Evolutionary conservation across 352 stramenopile species (phyloP).

Genomic region (Achlya hypogyna): DNA sequence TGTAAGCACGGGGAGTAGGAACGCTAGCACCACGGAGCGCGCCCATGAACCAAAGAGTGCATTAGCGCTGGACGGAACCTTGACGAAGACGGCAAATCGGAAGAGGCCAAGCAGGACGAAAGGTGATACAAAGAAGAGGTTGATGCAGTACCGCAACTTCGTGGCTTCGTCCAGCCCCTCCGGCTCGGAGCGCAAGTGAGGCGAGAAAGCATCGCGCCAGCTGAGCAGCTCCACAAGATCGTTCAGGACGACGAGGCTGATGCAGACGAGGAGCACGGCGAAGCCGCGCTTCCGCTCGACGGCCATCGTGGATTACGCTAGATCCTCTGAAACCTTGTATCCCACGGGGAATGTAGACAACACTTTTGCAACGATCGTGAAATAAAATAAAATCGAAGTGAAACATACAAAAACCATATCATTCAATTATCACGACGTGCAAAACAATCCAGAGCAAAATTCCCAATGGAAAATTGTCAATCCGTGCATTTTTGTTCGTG

Average conservation of each 20-base stretch:
- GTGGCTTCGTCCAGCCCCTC: background rate
- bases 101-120: background rate
- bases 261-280: background rate
- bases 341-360: background rate
- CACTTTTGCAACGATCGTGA: no score
- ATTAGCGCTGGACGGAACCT: background rate
- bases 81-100: background rate
- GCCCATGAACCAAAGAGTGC: background rate
- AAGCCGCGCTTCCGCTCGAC: background rate
- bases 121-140: background rate
- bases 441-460: no score
- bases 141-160: background rate
- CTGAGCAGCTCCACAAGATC: background rate
- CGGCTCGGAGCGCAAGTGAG: background rate
- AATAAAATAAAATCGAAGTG: no score
- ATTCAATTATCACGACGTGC: no score
- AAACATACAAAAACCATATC: no score
- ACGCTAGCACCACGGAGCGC: background rate
- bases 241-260: background rate
- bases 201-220: background rate
- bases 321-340: background rate
- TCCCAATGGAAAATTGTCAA: no score
- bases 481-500: no score
- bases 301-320: background rate
- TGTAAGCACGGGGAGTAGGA: background rate